Conservation (phyloP, 208 protist species). For the Crithidia brevicula region DNA sequence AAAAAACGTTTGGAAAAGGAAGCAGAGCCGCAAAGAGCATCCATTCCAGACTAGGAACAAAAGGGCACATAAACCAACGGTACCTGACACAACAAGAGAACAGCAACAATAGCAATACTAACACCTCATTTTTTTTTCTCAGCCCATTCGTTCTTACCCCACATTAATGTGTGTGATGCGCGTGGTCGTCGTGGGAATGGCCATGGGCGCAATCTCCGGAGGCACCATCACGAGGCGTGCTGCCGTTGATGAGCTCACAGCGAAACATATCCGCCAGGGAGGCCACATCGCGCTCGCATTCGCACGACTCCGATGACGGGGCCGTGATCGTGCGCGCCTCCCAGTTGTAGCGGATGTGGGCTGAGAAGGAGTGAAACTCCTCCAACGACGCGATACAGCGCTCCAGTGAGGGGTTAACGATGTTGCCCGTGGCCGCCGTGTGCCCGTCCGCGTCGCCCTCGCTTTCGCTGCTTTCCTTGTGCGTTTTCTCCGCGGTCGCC, state of each 20-base stretch:
- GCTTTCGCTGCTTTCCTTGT: not conserved
- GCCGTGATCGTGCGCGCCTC: slow-evolving; percentile 47
- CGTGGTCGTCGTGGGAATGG: slow-evolving; percentile 6
- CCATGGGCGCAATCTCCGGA: too few relatives aligned
- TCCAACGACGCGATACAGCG: slow-evolving; percentile 40
- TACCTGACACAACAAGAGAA: too few relatives aligned
- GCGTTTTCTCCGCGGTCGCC: not conserved
- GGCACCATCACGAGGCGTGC: too few relatives aligned
- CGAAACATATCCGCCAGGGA: slow-evolving; percentile 63
- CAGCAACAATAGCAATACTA: too few relatives aligned
- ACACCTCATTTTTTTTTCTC: too few relatives aligned
- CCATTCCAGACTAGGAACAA: too few relatives aligned
- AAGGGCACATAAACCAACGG: too few relatives aligned
- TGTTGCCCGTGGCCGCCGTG: slow-evolving; percentile 36
- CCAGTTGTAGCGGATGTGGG: slow-evolving; percentile 67
- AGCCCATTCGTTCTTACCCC: too few relatives aligned
- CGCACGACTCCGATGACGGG: slow-evolving; percentile 30
- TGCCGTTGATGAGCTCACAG: slow-evolving; percentile 18
- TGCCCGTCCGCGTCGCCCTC: not conserved
- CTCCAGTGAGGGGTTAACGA: slow-evolving; percentile 63
- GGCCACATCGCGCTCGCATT: slow-evolving; percentile 70
- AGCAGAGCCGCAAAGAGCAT: too few relatives aligned
- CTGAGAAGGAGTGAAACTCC: slow-evolving; percentile 60
- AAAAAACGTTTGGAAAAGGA: too few relatives aligned
- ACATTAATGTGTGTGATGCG: slow-evolving; percentile 5